Evolutionary conservation across 2,329 filamentous ascomycete genomes (phyloP).

Genomic region (Cordyceps tenuipes): DNA sequence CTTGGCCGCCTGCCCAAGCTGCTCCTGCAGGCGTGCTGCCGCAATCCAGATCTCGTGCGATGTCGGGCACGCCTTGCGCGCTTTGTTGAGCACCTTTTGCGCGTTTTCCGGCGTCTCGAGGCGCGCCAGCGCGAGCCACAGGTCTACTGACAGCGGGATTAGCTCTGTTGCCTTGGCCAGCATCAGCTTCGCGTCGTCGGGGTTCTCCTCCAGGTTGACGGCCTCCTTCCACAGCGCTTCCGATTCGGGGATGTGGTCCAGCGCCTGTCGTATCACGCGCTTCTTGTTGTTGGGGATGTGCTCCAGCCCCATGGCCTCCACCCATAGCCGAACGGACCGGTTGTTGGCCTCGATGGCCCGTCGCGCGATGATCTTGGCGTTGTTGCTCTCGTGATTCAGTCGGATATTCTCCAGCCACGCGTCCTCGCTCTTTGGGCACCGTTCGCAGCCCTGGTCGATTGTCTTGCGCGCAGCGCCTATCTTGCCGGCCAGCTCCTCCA

Average conservation of each 20-base stretch:
- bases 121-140: slow-evolving; percentile 89
- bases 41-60: slow-evolving; percentile 97
- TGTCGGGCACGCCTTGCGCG: slow-evolving; percentile 85
- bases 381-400: slow-evolving; percentile 74
- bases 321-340: slow-evolving; percentile 81
- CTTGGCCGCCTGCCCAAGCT: slow-evolving; percentile 67
- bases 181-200: slow-evolving; percentile 76
- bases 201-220: slow-evolving; percentile 88
- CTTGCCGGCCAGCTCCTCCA: slow-evolving; percentile 90
- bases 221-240: slow-evolving; percentile 97
- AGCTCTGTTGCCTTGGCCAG: slow-evolving; percentile 93
- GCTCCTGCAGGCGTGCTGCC: slow-evolving; percentile 82
- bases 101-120: slow-evolving; percentile 86
- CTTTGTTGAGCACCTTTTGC: slow-evolving; percentile 89
- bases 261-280: slow-evolving; percentile 80
- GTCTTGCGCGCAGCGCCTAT: slow-evolving; percentile 81
- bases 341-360: slow-evolving; percentile 89
- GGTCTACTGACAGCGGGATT: slow-evolving; percentile 84
- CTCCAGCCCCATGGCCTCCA: slow-evolving; percentile 91
- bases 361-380: slow-evolving; percentile 91
- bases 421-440: slow-evolving; percentile 90
- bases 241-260: slow-evolving; percentile 89
- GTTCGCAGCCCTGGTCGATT: slow-evolving; percentile 79
- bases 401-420: slow-evolving; percentile 95
- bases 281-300: slow-evolving; percentile 78